Evolutionary conservation across 768 basidiomycete genomes (phyloP).

Genomic region (Coprinopsis sp.): DNA sequence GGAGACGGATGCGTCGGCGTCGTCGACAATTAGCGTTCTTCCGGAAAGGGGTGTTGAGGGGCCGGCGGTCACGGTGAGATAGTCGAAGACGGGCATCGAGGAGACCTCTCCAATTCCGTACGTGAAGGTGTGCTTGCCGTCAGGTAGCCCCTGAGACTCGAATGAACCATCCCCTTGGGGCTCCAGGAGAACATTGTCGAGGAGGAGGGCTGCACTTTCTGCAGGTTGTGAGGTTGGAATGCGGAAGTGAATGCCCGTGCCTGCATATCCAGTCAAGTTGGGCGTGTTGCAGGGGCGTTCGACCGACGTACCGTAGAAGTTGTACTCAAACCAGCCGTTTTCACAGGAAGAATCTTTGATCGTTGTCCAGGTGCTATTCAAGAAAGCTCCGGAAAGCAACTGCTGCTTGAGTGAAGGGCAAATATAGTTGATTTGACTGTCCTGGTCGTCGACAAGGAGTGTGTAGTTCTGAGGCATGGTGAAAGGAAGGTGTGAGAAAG

Average conservation of each 20-base stretch:
- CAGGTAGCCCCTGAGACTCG: conserved; percentile 27
- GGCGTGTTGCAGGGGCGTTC: not conserved
- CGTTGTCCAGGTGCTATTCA: conserved; percentile 37
- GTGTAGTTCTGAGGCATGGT: conserved; percentile 17
- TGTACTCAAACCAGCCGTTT: conserved; percentile 36
- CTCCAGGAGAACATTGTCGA: conserved; percentile 32
- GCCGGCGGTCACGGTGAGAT: conserved; percentile 34
- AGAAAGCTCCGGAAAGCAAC: conserved; percentile 29
- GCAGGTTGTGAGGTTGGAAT: conserved; percentile 20
- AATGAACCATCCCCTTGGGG: conserved; percentile 27
- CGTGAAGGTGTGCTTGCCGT: conserved; percentile 33
- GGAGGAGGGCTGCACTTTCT: conserved; percentile 29
- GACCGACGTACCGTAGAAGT: conserved; percentile 30
- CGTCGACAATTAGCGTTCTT: conserved; percentile 34
- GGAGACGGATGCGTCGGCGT: conserved; percentile 24
- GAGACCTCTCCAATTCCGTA: conserved; percentile 26
- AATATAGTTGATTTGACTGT: conserved; percentile 30
- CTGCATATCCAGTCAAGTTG: conserved; percentile 13
- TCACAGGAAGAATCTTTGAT: conserved; percentile 25
- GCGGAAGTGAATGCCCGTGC: conserved; percentile 28
- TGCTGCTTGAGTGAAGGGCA: conserved; percentile 30
- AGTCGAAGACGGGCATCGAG: conserved; percentile 34
- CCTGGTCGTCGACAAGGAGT: conserved; percentile 37
- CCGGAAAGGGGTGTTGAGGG: conserved; percentile 29
- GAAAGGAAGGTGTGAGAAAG: conserved; percentile 14